Evolutionary conservation across 345 rosid species (phyloP).

Genomic region (Bruguiera parviflora): DNA sequence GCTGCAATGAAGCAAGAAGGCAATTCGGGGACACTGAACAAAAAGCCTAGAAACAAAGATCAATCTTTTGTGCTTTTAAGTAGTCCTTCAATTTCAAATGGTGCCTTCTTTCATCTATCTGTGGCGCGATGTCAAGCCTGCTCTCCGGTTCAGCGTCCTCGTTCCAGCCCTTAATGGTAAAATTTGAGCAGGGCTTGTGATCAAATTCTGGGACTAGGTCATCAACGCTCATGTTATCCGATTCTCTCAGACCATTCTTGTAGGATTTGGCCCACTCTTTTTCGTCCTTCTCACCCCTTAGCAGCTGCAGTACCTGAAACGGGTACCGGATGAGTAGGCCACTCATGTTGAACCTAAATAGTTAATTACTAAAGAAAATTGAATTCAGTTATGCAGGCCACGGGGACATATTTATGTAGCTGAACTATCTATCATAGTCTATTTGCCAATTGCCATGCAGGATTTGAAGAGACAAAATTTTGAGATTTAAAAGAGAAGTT

Average conservation of each 20-base stretch:
- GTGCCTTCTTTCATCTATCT: neutral
- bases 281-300: constrained; percentile 19
- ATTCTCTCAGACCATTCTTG: constrained; percentile 2
- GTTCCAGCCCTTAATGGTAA: neutral
- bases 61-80: constrained; percentile 18
- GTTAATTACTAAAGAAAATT: no score
- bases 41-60: neutral
- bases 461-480: no score
- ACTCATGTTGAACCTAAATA: neutral
- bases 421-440: no score
- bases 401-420: no score
- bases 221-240: constrained; percentile 7
- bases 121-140: neutral
- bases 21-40: neutral
- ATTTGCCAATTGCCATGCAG: no score
- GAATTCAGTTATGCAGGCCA: neutral
- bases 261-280: constrained; percentile 17
- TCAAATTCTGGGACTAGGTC: neutral
- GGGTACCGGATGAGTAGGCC: no score
- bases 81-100: constrained; percentile 24
- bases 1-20: neutral
- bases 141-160: neutral
- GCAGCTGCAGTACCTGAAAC: constrained; percentile 25
- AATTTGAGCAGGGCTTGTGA: neutral
- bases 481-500: no score